Evolutionary conservation across 805 yeast species (phyloP).

Genomic region (Sugiyamaella lignohabitans): DNA sequence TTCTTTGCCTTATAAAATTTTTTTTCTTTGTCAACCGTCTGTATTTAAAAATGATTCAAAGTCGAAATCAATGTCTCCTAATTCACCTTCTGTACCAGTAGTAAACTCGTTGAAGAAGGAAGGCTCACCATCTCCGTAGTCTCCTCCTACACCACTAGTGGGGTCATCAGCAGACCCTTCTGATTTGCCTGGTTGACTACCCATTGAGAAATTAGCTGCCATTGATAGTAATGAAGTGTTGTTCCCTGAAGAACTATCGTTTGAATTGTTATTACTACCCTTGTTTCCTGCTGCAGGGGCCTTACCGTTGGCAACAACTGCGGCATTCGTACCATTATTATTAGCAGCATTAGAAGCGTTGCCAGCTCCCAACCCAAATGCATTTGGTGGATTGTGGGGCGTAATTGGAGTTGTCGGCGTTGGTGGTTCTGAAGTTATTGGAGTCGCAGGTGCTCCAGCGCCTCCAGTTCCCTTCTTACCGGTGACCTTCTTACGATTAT

Average conservation of each 20-base stretch:
- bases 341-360: slow-evolving; percentile 3
- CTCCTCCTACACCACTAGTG: slow-evolving; percentile 1
- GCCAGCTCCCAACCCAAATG: slow-evolving; percentile 11
- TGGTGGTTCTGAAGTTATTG: slow-evolving; percentile 35
- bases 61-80: slow-evolving; percentile 34
- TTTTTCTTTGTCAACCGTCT: slow-evolving; percentile 21
- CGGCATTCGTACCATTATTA: slow-evolving; percentile 2
- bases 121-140: slow-evolving; percentile 22
- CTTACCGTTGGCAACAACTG: slow-evolving; percentile 1
- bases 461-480: slow-evolving; percentile 18
- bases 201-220: slow-evolving; percentile 19
- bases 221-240: slow-evolving; percentile 16
- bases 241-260: background rate
- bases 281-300: slow-evolving; percentile 5
- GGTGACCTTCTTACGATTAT: background rate
- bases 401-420: slow-evolving; percentile 40
- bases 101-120: slow-evolving; percentile 29
- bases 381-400: slow-evolving; percentile 27
- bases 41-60: slow-evolving; percentile 41
- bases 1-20: background rate
- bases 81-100: slow-evolving; percentile 28
- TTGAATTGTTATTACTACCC: background rate
- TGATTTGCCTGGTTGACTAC: slow-evolving; percentile 3
- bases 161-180: slow-evolving; percentile 5
- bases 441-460: slow-evolving; percentile 21